A percentile compares a stretch with the other conserved stretches of the same genome.
phyloP scores from a whole-genome alignment of 345 rosid species.

The Luvunga scandens region DNA sequence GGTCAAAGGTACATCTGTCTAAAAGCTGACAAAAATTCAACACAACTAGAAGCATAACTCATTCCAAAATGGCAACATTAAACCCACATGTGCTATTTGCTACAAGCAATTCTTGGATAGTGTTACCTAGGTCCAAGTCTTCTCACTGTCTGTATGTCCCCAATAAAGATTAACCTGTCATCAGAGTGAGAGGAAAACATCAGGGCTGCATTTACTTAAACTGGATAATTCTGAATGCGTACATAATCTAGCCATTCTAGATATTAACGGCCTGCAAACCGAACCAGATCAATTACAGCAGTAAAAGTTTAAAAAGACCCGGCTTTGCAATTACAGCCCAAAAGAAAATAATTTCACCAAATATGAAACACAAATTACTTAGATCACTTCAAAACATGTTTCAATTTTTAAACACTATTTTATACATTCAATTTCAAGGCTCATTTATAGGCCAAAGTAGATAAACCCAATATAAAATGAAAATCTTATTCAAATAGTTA shows the following conservation, averaged over 20 bases:
- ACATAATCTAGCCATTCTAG: no score
- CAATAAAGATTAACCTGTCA: not conserved
- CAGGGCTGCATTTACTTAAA: not conserved
- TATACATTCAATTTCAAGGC: no score
- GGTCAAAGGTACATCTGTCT: not conserved
- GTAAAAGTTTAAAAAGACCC: not conserved
- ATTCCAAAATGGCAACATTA: not conserved
- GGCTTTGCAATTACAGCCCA: not conserved
- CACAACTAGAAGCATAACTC: not conserved
- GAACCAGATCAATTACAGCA: not conserved
- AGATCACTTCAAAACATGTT: not conserved
- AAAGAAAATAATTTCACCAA: not conserved
- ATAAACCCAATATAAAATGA: not conserved
- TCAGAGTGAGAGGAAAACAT: not conserved
- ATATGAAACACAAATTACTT: not conserved
- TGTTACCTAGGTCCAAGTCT: not conserved
- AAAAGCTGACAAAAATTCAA: not conserved
- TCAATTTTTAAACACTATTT: no score
- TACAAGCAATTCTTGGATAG: constrained; percentile 1
- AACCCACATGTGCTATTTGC: not conserved
- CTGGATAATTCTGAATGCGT: not conserved
- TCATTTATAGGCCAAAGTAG: no score
- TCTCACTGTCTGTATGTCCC: no score
- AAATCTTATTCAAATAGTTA: not conserved
- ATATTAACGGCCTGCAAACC: no score